Conservation (phyloP, 139 green algal genomes). For the Chlamydomonas schloesseri region DNA sequence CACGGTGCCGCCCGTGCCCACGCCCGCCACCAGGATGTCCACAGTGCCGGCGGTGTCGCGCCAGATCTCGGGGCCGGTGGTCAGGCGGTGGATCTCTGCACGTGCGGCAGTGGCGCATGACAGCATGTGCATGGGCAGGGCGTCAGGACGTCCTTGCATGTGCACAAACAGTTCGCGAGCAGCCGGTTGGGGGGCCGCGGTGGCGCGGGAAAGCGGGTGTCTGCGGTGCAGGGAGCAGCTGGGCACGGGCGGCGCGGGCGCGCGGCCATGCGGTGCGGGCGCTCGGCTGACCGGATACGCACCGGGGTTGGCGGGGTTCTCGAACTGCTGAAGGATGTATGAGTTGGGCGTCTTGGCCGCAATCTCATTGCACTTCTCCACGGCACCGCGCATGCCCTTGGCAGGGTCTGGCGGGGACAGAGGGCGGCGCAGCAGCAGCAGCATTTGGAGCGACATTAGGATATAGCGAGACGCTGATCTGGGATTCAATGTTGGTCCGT, state of each 20-base stretch:
- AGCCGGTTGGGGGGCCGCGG: no score
- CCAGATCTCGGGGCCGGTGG: constrained; percentile 86
- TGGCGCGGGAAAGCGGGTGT: no score
- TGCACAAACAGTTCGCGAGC: no score
- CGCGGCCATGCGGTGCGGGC: no score
- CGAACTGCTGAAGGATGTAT: constrained; percentile 94
- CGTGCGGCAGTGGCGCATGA: no score
- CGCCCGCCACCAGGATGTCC: constrained; percentile 91
- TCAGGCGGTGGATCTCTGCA: constrained; percentile 77
- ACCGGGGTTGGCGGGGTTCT: constrained; percentile 90
- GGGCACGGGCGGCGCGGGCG: no score
- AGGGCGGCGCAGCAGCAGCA: not conserved
- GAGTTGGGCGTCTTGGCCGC: constrained; percentile 71
- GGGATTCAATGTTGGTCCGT: no score
- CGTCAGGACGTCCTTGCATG: no score
- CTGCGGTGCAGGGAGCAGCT: no score
- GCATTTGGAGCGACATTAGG: no score
- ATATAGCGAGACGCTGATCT: not conserved
- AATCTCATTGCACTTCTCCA: constrained; percentile 91
- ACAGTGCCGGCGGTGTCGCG: constrained; percentile 68
- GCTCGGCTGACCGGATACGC: no score
- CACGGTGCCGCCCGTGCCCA: constrained; percentile 94
- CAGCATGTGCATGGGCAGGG: no score
- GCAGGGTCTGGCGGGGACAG: constrained; percentile 73
- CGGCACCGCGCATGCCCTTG: constrained; percentile 90